Conservation (phyloP, 2,329 filamentous ascomycete genomes). For the Dactylella cylindrospora region DNA sequence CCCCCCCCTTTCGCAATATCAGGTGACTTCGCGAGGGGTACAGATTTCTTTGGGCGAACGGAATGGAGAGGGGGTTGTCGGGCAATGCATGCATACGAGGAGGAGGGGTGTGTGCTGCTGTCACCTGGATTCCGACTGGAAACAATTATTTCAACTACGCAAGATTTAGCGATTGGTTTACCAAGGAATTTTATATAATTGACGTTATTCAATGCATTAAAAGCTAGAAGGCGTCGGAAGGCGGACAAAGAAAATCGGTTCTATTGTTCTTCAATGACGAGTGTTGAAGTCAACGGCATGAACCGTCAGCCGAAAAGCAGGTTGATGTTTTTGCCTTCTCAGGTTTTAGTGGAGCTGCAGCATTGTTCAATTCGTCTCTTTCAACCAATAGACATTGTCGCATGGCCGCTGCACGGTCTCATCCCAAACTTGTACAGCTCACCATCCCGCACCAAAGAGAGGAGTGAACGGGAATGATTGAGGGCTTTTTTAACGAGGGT, state of each 20-base stretch:
- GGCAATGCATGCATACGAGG: no score
- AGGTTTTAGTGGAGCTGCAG: neutral
- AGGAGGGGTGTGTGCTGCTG: no score
- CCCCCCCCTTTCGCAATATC: constrained; percentile 13
- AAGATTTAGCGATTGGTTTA: no score
- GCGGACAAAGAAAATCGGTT: neutral
- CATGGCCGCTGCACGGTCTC: constrained; percentile 12
- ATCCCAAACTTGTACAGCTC: constrained; percentile 36
- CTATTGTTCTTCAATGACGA: neutral
- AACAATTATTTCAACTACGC: constrained; percentile 5
- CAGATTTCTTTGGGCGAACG: neutral
- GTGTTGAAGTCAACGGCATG: neutral
- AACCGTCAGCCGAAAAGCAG: constrained; percentile 1
- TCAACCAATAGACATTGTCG: constrained; percentile 13
- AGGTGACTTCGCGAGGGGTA: constrained; percentile 14
- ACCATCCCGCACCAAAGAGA: neutral
- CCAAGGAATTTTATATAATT: no score
- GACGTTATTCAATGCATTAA: constrained; percentile 8
- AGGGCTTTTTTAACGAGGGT: neutral
- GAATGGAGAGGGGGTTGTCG: neutral
- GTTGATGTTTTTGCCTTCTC: neutral
- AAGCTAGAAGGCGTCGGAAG: constrained; percentile 9
- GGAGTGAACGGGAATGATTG: constrained; percentile 8
- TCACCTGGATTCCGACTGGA: no score
- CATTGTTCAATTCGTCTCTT: constrained; percentile 1